phyloP scores from a whole-genome alignment of 495 filamentous ascomycete genomes.

The Penicillium maclennaniae region DNA sequence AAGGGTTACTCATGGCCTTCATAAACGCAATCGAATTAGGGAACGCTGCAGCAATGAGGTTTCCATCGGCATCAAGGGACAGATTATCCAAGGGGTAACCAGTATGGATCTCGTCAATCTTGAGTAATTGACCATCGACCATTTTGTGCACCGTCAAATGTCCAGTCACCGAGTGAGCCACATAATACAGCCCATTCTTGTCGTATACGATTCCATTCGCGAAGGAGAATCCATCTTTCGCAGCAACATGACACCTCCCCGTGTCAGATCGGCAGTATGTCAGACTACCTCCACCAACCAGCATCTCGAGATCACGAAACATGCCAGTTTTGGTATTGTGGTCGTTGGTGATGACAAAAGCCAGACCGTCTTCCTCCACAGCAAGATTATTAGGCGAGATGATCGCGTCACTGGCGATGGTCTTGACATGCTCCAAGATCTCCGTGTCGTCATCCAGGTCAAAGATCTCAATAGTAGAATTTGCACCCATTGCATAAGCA shows the following conservation, averaged over 20 bases:
- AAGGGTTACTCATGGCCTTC: slow-evolving; percentile 5
- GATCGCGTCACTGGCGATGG: slow-evolving; percentile 25
- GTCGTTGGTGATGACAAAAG: slow-evolving; percentile 34
- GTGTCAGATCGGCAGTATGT: slow-evolving; percentile 16
- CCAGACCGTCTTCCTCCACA: slow-evolving; percentile 21
- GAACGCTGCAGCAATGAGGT: slow-evolving; percentile 30
- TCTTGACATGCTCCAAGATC: slow-evolving; percentile 28
- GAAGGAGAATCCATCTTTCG: slow-evolving; percentile 12
- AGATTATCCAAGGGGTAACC: slow-evolving; percentile 36
- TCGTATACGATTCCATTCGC: slow-evolving; percentile 34
- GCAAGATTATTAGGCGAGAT: slow-evolving; percentile 34
- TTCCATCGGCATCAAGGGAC: slow-evolving; percentile 33
- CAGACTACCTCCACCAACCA: slow-evolving; percentile 14
- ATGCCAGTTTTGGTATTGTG: slow-evolving; percentile 26
- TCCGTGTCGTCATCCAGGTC: slow-evolving; percentile 9
- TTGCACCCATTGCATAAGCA: slow-evolving; percentile 25
- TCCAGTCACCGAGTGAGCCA: slow-evolving; percentile 21
- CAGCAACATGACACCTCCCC: slow-evolving; percentile 26
- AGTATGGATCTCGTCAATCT: slow-evolving; percentile 24
- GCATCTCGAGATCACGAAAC: slow-evolving; percentile 14
- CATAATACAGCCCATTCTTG: slow-evolving; percentile 30
- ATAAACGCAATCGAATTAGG: slow-evolving; percentile 17
- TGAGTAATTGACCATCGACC: slow-evolving; percentile 12
- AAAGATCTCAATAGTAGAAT: slow-evolving; percentile 38
- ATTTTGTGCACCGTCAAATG: slow-evolving; percentile 25